phyloP scores from a whole-genome alignment of 371 early-diverging fungal genomes.

The Lichtheimia ornata region DNA sequence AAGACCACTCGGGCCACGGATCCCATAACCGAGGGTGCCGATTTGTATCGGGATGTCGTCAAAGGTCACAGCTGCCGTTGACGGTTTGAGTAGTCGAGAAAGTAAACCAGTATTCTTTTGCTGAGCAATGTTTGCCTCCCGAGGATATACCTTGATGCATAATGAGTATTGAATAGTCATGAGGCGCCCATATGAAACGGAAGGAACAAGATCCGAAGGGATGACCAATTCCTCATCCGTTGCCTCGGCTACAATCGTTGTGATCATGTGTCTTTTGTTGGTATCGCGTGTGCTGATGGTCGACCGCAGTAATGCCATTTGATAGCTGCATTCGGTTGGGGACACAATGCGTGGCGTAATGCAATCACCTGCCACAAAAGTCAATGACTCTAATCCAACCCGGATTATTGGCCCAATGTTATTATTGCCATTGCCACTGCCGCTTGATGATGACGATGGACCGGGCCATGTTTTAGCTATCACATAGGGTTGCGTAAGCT shows the following conservation, averaged over 20 bases:
- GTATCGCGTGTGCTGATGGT: too few species aligned
- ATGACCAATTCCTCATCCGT: neutral
- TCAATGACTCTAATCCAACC: constrained; percentile 21
- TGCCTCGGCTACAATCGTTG: neutral
- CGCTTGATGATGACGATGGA: too few species aligned
- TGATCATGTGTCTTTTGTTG: neutral
- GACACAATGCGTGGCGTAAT: constrained; percentile 6
- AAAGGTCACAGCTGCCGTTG: neutral
- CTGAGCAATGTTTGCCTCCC: too few species aligned
- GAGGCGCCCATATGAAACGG: neutral
- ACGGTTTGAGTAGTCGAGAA: constrained; percentile 1
- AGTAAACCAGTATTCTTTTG: too few species aligned
- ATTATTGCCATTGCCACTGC: too few species aligned
- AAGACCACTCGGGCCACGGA: constrained; percentile 30
- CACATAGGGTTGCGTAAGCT: constrained; percentile 4
- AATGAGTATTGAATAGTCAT: neutral
- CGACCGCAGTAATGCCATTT: neutral
- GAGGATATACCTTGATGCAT: neutral
- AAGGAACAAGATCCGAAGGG: neutral
- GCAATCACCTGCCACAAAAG: constrained; percentile 31
- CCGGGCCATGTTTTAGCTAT: too few species aligned
- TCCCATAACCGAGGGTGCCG: constrained; percentile 37
- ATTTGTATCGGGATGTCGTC: constrained; percentile 24
- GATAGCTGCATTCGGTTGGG: neutral
- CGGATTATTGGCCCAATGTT: neutral